Base-by-base conservation (phyloP, 768 basidiomycete genomes). In the Dendrothele bispora region DNA sequence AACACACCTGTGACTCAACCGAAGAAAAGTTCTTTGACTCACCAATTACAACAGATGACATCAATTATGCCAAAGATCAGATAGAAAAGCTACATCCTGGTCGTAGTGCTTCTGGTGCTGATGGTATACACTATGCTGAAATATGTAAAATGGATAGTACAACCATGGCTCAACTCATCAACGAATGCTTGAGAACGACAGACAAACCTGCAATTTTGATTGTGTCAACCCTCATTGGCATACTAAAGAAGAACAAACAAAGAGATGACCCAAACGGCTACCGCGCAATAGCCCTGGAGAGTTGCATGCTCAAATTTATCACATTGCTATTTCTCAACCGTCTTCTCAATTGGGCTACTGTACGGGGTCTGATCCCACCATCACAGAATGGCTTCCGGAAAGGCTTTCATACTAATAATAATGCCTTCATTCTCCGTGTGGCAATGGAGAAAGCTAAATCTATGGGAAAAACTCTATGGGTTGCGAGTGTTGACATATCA, bases 221-320 rank as follows among this genome's bases (percentile, higher is more conserved):
- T 7, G 39, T 36, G 4, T 36, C 45, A 8, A 26, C 45, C 2
- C 21, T 59, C 1, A 42, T 56, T 15, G 55, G 55, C 0, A 47
- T 54, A 3, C 44, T 59, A 15, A 63, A 63, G 43, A 32, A 34
- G 1, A 41, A 38, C 14, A 53, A 55, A 32, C 47, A 44, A 2
- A 32, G 35, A 0, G 18, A 28, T 5, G 47, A 56, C 3, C 52
- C 61, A 0, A 47, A 56, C 7, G 57, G 48, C 52, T 65, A 62
- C 32, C 40, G 60, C 4, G 45, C 52, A 0, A 58, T 66, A 12
- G 62, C 54, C 0, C 50, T 66, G 0, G 61, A 66, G 41, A 59
- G 58, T 43, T 60, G 56, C 46, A 28, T 62, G 11, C 42, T 64
- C 6, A 64, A 62, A 35, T 29, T 49, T 1, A 43, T 64, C 7